A percentile compares a stretch with the other conserved stretches of the same genome.
These are phyloP conservation scores for Podochytrium sp. DNA, from an alignment of 192 early-diverging fungal species.

Conservation along the genomic window DNA sequence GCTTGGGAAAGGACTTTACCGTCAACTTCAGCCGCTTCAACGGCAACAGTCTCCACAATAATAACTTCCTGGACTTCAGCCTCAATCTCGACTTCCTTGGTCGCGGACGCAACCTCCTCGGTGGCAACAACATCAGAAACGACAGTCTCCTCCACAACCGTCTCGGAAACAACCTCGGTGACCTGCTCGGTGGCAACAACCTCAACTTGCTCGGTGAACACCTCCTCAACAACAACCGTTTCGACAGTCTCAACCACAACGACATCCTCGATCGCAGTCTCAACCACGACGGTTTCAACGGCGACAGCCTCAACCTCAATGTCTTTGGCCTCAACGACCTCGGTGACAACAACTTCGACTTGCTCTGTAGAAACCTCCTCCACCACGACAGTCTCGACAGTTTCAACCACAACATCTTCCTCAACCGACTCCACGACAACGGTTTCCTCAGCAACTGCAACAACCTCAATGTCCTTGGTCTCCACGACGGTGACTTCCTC, in stretches of 20 bases:
- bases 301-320: background rate
- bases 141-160: background rate
- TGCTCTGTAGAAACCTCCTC: background rate
- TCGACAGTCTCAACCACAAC: background rate
- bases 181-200: background rate
- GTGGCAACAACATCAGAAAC: background rate
- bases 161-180: background rate
- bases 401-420: background rate
- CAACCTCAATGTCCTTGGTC: background rate
- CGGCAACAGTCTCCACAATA: background rate
- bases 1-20: background rate
- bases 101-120: background rate
- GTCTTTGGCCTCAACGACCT: background rate
- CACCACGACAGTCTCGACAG: background rate
- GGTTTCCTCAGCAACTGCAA: background rate
- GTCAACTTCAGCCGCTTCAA: background rate
- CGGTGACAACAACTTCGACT: background rate
- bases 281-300: background rate
- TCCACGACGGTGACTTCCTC: background rate
- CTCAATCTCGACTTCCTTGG: background rate
- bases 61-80: background rate
- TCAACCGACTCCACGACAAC: background rate
- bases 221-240: background rate
- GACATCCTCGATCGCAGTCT: background rate
- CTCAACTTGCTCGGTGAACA: background rate